These are phyloP conservation scores for Camellia japonica DNA, from an alignment of 148 eudicot genomes.

Conservation along the genomic window DNA sequence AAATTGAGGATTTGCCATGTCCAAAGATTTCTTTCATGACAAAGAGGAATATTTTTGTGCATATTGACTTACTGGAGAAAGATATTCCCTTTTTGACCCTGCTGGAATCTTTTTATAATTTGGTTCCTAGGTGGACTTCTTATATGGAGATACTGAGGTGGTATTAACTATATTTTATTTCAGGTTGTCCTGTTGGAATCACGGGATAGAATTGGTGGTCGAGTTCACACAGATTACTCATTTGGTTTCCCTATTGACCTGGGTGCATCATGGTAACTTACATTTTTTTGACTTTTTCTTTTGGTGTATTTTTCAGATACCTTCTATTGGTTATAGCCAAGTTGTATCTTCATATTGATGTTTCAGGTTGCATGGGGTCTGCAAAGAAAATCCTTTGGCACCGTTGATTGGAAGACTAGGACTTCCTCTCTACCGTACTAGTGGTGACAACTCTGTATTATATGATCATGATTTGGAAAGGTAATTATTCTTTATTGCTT, in stretches of 20 bases:
- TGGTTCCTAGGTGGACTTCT: neutral
- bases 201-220: conserved; percentile 93
- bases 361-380: conserved; percentile 95
- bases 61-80: neutral
- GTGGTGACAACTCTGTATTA: conserved; percentile 92
- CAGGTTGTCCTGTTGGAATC: conserved; percentile 89
- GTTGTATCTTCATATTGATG: conserved; percentile 12
- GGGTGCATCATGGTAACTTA: conserved; percentile 93
- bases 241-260: conserved; percentile 96
- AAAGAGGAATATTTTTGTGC: neutral
- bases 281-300: neutral
- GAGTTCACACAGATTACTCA: conserved; percentile 89
- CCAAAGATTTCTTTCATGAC: neutral
- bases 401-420: conserved; percentile 93
- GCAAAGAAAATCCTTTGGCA: conserved; percentile 95
- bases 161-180: neutral
- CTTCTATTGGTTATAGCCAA: neutral
- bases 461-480: conserved; percentile 99
- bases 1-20: conserved; percentile 3
- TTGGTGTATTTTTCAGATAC: neutral
- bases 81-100: neutral
- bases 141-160: neutral
- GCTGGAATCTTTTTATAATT: neutral
- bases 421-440: conserved; percentile 91
- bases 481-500: conserved; percentile 27